Evolutionary conservation across 1,284 basidiomycete genomes (phyloP).

Genomic region (Vanrija humicola): DNA sequence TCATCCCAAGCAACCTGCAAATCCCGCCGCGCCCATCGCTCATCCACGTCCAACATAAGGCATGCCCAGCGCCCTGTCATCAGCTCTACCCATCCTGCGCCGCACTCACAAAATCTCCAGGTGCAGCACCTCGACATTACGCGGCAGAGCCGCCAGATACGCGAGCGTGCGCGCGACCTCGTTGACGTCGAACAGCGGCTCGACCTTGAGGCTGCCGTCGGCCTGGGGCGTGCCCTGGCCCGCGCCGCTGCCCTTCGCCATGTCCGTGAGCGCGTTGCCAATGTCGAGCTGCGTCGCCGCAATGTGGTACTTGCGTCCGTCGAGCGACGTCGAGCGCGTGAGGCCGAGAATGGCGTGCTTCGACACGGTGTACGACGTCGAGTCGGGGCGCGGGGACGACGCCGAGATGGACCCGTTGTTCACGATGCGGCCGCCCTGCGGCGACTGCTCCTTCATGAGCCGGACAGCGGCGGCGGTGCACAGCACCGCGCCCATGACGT

Average conservation of each 20-base stretch:
- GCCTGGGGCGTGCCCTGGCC: slow-evolving; percentile 60
- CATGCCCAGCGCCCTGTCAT: slow-evolving; percentile 18
- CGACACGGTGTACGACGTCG: slow-evolving; percentile 65
- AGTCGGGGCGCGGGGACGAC: slow-evolving; percentile 61
- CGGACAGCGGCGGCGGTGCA: slow-evolving; percentile 71
- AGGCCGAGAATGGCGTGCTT: slow-evolving; percentile 75
- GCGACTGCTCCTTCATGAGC: slow-evolving; percentile 67
- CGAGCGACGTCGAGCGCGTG: slow-evolving; percentile 68
- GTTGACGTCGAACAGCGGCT: slow-evolving; percentile 53
- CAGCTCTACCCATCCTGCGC: not conserved
- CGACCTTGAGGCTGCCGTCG: slow-evolving; percentile 59
- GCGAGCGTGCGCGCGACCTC: slow-evolving; percentile 69
- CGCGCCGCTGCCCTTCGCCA: slow-evolving; percentile 51
- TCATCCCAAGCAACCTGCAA: not conserved
- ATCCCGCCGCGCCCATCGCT: no score
- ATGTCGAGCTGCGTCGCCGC: slow-evolving; percentile 76
- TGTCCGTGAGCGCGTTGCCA: slow-evolving; percentile 65
- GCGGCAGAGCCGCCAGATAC: slow-evolving; percentile 64
- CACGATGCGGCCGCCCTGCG: slow-evolving; percentile 74
- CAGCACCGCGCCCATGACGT: slow-evolving; percentile 67
- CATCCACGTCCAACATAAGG: slow-evolving; percentile 19
- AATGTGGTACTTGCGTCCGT: slow-evolving; percentile 68
- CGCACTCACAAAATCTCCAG: slow-evolving; percentile 59
- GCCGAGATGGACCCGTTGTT: slow-evolving; percentile 79
- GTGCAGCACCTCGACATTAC: slow-evolving; percentile 62